Evolutionary conservation across 805 yeast species (phyloP), one percentile per base, ranked within the genome.

Genomic region (Yamadazyma scolyti): DNA sequence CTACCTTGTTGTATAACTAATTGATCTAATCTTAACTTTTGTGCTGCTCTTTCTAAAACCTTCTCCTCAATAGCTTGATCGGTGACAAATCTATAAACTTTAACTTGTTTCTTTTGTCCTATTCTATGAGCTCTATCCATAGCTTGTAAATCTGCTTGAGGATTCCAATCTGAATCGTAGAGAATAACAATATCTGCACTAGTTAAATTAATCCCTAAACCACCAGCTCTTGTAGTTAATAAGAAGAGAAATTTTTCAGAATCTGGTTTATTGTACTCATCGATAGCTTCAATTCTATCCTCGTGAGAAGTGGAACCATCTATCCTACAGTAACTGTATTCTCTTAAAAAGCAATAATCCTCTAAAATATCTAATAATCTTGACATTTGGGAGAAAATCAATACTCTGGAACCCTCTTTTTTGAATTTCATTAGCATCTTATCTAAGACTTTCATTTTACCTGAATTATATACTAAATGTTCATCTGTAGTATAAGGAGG

Each of bases 121-220:
- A 89, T 89, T 67, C 97, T 78, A 53, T 89, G 97, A 1, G 97
- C 97, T 52, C 97, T 75, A 56, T 90, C 97, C 97, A 89, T 89
- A 1, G 97, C 97, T 61, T 89, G 97, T 48, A 89, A 68, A 67
- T 89, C 97, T 0, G 96, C 97, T 54, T 89, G 97, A 2, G 97
- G 97, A 52, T 89, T 89, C 97, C 97, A 89, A 61, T 89, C 97
- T 0, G 95, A 83, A 56, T 89, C 97, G 52, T 77, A 90, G 16
- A 89, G 57, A 3, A 89, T 75, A 29, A 89, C 97, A 25, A 84
- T 78, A 54, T 89, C 96, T 2, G 97, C 97, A 6, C 86, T 76
- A 1, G 95, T 90, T 51, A 89, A 69, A 52, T 90, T 89, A 50
- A 89, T 89, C 48, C 97, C 97, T 33, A 89, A 69, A 7, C 97